Evolutionary conservation across 2,329 filamentous ascomycete species (phyloP), one percentile per base, ranked within the genome.

Genomic region (Aureobasidium uvarum): DNA sequence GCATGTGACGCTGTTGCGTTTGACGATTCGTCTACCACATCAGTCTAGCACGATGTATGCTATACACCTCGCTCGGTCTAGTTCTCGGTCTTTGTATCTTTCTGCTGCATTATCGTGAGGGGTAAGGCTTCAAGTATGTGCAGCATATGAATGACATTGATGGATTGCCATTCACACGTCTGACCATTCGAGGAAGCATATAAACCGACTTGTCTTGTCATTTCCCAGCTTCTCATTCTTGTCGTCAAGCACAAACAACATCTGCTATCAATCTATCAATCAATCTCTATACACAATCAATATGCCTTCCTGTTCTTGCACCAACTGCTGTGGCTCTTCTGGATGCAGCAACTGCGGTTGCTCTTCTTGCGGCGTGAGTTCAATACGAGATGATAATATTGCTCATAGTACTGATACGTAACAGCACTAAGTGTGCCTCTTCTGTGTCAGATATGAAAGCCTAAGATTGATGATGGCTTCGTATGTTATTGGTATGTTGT

Each of bases 281-380:
- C 6, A 11, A 36, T 8, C 28, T 28, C 23, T 18, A 31, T 18
- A 5, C 5, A 62, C 7, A 2, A 38, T 25, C 56, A 62, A 62
- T 20, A 63, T 63, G 59, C 59, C 59, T 54, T 52, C 59, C 38
- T 63, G 59, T 46, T 63, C 59, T 63, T 63, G 59, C 38, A 31
- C 59, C 46, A 63, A 63, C 59, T 63, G 59, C 48, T 63, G 59
- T 25, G 16, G 59, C 48, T n/a, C 58, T 6, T 50, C 46, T 11
- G 48, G 59, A 25, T 63, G 59, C 59, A 54, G 28, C 25, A 54
- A 54, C 46, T 63, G 59, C 38, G 48, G 48, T 36, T 63, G 59
- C 48, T 52, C 59, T 23, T 41, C 59, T 36, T 63, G 59, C 48
- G 48, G 46, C 38, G 59, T 63, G 48, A 33, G 59, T 63, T 2